These are phyloP conservation scores for Epichloe sibirici DNA, from an alignment of 2,329 filamentous ascomycete genomes.

Conservation along the genomic window DNA sequence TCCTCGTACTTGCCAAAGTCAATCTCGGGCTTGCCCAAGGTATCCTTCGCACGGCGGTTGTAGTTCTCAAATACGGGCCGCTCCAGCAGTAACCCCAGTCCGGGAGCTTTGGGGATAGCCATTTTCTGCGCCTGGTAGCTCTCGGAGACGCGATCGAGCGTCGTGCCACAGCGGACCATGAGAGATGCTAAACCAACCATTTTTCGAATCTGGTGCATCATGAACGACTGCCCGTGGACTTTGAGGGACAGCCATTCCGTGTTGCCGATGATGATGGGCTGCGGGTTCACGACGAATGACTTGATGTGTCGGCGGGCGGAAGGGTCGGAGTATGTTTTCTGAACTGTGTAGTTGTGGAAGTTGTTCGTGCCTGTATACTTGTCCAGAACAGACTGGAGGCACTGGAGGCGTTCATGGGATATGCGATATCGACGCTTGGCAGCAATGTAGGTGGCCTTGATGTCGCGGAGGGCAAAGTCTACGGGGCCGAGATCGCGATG, in stretches of 20 bases:
- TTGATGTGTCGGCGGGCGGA: slow-evolving; percentile 87
- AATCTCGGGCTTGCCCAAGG: slow-evolving; percentile 54
- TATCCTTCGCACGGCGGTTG: slow-evolving; percentile 58
- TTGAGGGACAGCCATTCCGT: slow-evolving; percentile 94
- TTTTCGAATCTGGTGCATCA: slow-evolving; percentile 99
- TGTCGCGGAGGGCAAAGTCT: slow-evolving; percentile 54
- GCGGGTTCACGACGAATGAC: slow-evolving; percentile 67
- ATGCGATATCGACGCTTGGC: slow-evolving; percentile 83
- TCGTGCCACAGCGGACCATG: slow-evolving; percentile 71
- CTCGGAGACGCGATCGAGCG: slow-evolving; percentile 56
- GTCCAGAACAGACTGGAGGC: slow-evolving; percentile 63
- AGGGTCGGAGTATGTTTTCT: slow-evolving; percentile 69
- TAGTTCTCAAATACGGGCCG: slow-evolving; percentile 84
- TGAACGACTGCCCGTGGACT: slow-evolving; percentile 96
- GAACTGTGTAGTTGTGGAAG: slow-evolving; percentile 96
- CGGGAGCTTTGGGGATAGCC: slow-evolving; percentile 87
- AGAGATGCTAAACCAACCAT: slow-evolving; percentile 93
- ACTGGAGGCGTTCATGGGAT: slow-evolving; percentile 54
- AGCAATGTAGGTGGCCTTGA: slow-evolving; percentile 70
- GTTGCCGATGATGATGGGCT: slow-evolving; percentile 73
- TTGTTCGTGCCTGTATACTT: slow-evolving; percentile 76
- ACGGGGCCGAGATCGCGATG: slow-evolving; percentile 35
- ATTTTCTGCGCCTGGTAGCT: slow-evolving; percentile 63
- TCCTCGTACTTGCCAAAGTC: slow-evolving; percentile 69
- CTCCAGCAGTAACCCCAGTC: slow-evolving; percentile 77